Conservation (phyloP, 352 stramenopile genomes). For the Globisporangium camurandrum region DNA sequence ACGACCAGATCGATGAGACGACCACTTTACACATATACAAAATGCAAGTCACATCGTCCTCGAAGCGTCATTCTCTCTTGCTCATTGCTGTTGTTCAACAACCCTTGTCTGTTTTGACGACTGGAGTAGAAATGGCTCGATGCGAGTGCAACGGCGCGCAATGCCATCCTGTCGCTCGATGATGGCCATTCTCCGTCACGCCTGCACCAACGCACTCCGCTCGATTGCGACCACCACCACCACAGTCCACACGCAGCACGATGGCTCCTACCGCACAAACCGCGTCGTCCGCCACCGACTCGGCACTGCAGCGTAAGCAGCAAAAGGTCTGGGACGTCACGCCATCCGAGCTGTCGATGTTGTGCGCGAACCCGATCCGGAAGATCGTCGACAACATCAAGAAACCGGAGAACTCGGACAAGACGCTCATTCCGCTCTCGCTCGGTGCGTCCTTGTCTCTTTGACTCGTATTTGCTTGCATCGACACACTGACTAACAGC, state of each 20-base stretch:
- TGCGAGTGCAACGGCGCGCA: too few relatives aligned
- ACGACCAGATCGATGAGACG: too few relatives aligned
- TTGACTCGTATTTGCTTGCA: not conserved
- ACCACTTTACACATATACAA: too few relatives aligned
- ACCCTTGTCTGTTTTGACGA: too few relatives aligned
- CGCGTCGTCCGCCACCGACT: slow-evolving; percentile 6
- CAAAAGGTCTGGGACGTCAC: slow-evolving; percentile 57
- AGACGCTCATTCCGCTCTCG: slow-evolving; percentile 90
- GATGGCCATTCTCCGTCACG: slow-evolving; percentile 6
- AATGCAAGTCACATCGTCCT: not conserved
- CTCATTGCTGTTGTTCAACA: slow-evolving; percentile 1
- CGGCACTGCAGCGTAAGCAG: slow-evolving; percentile 31
- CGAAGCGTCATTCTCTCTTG: slow-evolving; percentile 1
- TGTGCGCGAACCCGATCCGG: slow-evolving; percentile 89
- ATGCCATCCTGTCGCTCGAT: not conserved
- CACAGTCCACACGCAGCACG: not conserved
- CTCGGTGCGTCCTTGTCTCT: slow-evolving; percentile 44
- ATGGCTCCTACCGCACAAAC: slow-evolving; percentile 42
- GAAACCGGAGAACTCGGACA: slow-evolving; percentile 78
- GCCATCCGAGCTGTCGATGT: slow-evolving; percentile 60
- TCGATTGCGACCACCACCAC: too few relatives aligned
- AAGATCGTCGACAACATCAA: slow-evolving; percentile 95
- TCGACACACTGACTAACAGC: not conserved
- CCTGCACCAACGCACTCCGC: not conserved
- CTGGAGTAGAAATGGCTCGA: not conserved